Percentiles rank a stretch among this genome's conserved stretches.
phyloP scores from a whole-genome alignment of 768 basidiomycete species.

The Termitomyces eurrhizus region DNA sequence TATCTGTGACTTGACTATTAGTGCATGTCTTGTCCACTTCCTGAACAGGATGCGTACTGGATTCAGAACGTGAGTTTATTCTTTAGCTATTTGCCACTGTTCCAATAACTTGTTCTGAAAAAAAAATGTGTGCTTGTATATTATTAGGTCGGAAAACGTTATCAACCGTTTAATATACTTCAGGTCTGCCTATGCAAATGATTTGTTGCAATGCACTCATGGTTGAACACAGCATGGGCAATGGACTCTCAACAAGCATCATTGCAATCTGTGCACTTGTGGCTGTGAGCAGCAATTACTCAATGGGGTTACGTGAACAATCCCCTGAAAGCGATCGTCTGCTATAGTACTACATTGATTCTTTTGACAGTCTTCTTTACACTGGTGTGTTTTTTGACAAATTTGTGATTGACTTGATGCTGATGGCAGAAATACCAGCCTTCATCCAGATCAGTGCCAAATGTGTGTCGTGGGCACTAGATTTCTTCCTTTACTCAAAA shows the following conservation, averaged over 20 bases:
- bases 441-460: neutral
- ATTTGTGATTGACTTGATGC: neutral
- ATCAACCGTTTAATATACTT: neutral
- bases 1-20: neutral
- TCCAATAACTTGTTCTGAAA: neutral
- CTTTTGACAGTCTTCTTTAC: neutral
- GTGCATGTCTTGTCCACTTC: neutral
- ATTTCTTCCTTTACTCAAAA: neutral
- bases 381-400: neutral
- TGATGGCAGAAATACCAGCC: neutral
- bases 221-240: neutral
- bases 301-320: neutral
- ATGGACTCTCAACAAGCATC: neutral
- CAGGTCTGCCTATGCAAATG: neutral
- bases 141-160: neutral
- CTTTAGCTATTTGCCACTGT: neutral
- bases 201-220: neutral
- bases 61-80: neutral
- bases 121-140: neutral
- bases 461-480: neutral
- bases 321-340: neutral
- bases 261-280: neutral
- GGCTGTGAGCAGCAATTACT: neutral
- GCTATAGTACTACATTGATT: neutral
- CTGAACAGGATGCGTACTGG: neutral